Evolutionary conservation across 2,329 filamentous ascomycete genomes (phyloP), one percentile per base, ranked within the genome.

Genomic region (Pseudogymnoascus sp.): DNA sequence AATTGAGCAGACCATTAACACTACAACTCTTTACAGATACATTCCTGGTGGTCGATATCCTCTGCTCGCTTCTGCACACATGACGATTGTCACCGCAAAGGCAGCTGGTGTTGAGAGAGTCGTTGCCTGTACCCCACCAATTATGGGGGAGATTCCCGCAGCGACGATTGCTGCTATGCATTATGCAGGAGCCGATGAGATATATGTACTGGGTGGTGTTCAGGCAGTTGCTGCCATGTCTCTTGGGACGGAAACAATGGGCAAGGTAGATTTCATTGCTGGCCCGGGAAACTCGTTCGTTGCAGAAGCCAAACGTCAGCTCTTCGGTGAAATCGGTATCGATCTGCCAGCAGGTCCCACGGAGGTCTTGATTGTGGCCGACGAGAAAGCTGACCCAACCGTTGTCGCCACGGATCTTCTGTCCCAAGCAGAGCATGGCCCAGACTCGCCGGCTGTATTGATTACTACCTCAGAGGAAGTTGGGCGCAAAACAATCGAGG

Each of bases 51-150:
- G 80, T 3, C 74, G 79, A 6, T 83, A 82, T 63, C 78, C 80
- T 0, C 73, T 82, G 2, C 76, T 82, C 2, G 80, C 80, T 1
- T 79, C 76, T 6, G 78, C 78, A 2, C 80, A 82, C 67, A 82
- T 82, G 80, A 82, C 80, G 2, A 81, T 82, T 54, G 67, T 81
- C 4, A 82, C 80, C 0, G 80, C 80, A 20, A 82, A 82, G 65
- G 77, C 78, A 4, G 80, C 80, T 4, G 80, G 80, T 2, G 79
- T 82, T 1, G 70, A 71, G n/a, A 70, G 77, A 58, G 79, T 82
- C 3, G 73, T 80, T 6, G 79, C 71, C 11, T 81, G 77, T 67
- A 83, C 80, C 5, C 80, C 80, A 4, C 81, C 80, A 0, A 80
- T 80, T 60, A 66, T 67, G 0, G 80, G 79, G 2, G 59, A 77